Evolutionary conservation across 208 protist species (phyloP).

Genomic region (Tritrichomonas foetus): DNA sequence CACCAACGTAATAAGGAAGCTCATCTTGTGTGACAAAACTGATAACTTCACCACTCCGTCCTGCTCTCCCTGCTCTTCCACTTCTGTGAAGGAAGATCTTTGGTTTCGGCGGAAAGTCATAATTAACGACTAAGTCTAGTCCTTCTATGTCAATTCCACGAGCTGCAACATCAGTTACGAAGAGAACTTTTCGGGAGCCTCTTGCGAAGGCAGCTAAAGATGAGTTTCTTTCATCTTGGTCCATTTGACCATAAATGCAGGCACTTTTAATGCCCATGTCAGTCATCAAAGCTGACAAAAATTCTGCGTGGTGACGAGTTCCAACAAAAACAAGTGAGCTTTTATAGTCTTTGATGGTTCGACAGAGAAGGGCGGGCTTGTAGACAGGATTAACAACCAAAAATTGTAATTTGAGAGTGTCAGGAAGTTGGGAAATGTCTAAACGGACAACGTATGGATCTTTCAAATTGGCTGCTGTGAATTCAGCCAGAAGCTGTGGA

Average conservation of each 20-base stretch:
- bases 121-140: constrained; percentile 98
- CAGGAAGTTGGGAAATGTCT: constrained; percentile 37
- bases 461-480: constrained; percentile 65
- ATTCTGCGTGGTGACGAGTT: constrained; percentile 90
- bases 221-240: constrained; percentile 54
- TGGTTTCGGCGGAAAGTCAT: constrained; percentile 88
- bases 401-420: background rate
- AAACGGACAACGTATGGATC: constrained; percentile 47
- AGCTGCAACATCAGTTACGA: constrained; percentile 98
- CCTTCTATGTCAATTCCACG: constrained; percentile 93
- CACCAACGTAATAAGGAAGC: constrained; percentile 22
- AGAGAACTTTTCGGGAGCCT: constrained; percentile 71
- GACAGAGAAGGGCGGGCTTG: background rate
- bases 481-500: constrained; percentile 89
- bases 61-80: constrained; percentile 95
- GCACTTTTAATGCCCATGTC: background rate
- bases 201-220: constrained; percentile 66
- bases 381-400: background rate
- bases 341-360: background rate
- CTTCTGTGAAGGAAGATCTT: constrained; percentile 93
- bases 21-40: constrained; percentile 40
- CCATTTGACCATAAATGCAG: constrained; percentile 36
- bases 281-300: constrained; percentile 58
- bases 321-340: constrained; percentile 82
- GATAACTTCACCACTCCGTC: constrained; percentile 68